phyloP scores from a whole-genome alignment of 306 rosid species.

The Benincasa hispida region DNA sequence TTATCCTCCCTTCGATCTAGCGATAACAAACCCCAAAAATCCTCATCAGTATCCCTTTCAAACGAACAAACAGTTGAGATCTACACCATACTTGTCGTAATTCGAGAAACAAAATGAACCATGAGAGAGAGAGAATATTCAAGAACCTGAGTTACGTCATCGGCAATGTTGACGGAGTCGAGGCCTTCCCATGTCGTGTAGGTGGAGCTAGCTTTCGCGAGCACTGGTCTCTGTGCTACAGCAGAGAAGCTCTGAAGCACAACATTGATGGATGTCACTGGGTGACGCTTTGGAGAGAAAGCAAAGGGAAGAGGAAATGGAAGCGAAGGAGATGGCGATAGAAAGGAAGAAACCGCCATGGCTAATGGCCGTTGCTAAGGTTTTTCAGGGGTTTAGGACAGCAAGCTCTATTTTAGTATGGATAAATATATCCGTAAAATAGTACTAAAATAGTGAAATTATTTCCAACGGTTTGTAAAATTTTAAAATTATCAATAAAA shows the following conservation, averaged over 20 bases:
- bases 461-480: too few species aligned
- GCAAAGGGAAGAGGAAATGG: conserved; percentile 17
- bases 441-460: too few species aligned
- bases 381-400: conserved; percentile 16
- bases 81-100: neutral
- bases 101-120: neutral
- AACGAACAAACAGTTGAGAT: neutral
- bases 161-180: conserved; percentile 81
- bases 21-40: neutral
- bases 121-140: neutral
- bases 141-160: conserved; percentile 80
- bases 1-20: neutral
- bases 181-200: conserved; percentile 38
- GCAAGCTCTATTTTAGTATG: too few species aligned
- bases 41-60: neutral
- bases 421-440: too few species aligned
- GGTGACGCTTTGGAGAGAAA: conserved; percentile 9
- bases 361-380: neutral
- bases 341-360: conserved; percentile 9
- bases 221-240: conserved; percentile 5
- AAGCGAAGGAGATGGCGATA: conserved; percentile 20
- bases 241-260: conserved; percentile 2
- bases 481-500: too few species aligned
- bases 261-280: conserved; percentile 9
- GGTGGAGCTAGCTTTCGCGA: conserved; percentile 18